These are phyloP conservation scores for Aspergillus hancockii DNA, from an alignment of 495 filamentous ascomycete species.

Conservation along the genomic window DNA sequence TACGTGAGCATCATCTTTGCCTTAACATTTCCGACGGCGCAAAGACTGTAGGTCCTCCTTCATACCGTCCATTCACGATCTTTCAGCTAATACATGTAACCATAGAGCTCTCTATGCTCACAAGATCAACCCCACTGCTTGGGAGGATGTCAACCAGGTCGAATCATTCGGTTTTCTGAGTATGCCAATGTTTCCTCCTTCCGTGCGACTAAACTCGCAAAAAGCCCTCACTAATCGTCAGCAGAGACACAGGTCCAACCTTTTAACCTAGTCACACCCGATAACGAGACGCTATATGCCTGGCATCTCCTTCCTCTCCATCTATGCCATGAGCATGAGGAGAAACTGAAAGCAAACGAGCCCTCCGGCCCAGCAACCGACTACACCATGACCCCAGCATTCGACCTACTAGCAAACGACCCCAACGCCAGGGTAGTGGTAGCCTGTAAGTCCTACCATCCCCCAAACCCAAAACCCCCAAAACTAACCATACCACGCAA, in stretches of 20 bases:
- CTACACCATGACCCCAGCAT: constrained; percentile 46
- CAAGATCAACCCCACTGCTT: constrained; percentile 66
- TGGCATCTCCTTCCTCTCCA: constrained; percentile 64
- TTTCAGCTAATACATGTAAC: background rate
- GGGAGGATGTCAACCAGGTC: constrained; percentile 68
- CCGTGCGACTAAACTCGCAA: background rate
- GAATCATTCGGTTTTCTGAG: constrained; percentile 83
- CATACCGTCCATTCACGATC: background rate
- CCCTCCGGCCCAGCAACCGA: constrained; percentile 42
- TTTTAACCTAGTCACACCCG: constrained; percentile 55
- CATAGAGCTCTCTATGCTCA: constrained; percentile 75
- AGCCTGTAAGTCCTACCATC: constrained; percentile 45
- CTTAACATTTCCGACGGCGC: constrained; percentile 50
- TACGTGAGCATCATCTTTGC: constrained; percentile 52
- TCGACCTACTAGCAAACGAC: constrained; percentile 55
- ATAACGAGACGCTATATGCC: constrained; percentile 59
- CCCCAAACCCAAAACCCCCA: background rate
- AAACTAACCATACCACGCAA: constrained; percentile 14
- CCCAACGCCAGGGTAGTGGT: constrained; percentile 59
- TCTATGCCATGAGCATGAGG: constrained; percentile 51
- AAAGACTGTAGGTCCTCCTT: constrained; percentile 45
- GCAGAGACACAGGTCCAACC: constrained; percentile 61
- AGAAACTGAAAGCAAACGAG: constrained; percentile 44
- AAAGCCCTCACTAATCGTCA: constrained; percentile 11
- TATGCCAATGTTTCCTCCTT: constrained; percentile 36